Evolutionary conservation across 257 asterid genomes (phyloP), one percentile per base, ranked within the genome.

Genomic region (Nicotiana tabacum): DNA sequence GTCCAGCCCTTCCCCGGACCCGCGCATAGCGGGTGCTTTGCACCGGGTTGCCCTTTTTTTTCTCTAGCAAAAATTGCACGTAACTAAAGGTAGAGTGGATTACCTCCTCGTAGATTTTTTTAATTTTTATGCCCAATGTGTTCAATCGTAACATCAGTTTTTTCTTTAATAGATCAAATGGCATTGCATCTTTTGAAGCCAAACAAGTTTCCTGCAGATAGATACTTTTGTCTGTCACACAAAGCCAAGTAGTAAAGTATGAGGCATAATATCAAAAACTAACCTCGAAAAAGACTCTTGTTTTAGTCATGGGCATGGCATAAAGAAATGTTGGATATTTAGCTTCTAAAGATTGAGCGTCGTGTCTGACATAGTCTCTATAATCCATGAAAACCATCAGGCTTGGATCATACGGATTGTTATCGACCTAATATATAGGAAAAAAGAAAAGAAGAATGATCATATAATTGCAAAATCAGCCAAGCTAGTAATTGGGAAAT

Each of bases 361-460:
- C 86, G 77, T 83, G 87, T 53, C 88, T 89, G 87, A 85, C 83
- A 90, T 83, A 90, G 87, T 94, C 91, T 90, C 99, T 92, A 85
- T 96, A 96, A 89, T 96, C 99, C 99, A 96, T 96, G 92, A 96
- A 96, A 83, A 96, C 98, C 99, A 96, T 96, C 89, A 96, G 80
- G 83, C 90, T 88, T 53, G 98, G 97, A 78, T 96, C 98, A 24
- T 87, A 96, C 9, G 99, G 99, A 89, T 92, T 94, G 92, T 93
- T 94, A 85, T 96, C 98, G 84, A 96, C 98, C 99, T 96, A 87
- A 84, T 65, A 83, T 0, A 10, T 66, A 77, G 5, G 0, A 0
- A 6, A 53, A 76, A 27, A 76, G 2, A 17, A 18, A 76, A 10
- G 13, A 13, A 1, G 48, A 46, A 72, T 1, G 10, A 46, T n/a